Base-by-base conservation (phyloP, 306 rosid genomes). In the Sophora flavescens region DNA sequence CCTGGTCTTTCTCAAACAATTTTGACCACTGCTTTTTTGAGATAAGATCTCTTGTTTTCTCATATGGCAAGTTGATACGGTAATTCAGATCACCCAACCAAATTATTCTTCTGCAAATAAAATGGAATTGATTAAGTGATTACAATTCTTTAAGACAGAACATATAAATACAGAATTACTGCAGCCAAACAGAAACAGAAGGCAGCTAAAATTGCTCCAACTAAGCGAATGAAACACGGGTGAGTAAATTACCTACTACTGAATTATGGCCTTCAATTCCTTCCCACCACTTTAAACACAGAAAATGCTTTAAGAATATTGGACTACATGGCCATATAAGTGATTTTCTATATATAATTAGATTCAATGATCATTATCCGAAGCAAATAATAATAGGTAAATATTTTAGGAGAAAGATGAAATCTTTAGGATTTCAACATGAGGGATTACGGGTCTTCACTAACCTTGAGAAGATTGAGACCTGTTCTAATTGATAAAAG, bases 1-100 rank as follows among this genome's bases (percentile, higher is more conserved):
- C 98, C 98, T 91, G 98, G 82, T 94, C 98, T 58, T 74, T 87
- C 83, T 90, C 97, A 42, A 80, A 15, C 87, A 94, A 84, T 69
- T 76, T 82, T 36, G 87, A 79, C 98, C 97, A 94, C 32, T 86
- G 79, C 83, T 82, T 91, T 81, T 80, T 87, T 68, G 89, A 85
- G 66, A 94, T 86, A 51, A 87, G 89, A 61, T 86, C 94, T 85
- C 81, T 86, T 45, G 97, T 86, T 83, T 85, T 85, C 76, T 89
- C 91, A 84, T 87, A 87, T 8, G 97, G 60, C 85, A 91, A 71
- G 82, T 86, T 90, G 84, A 94, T 76, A 5, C 98, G 96, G 84
- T 94, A 94, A 70, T 94, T 94, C 82, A 91, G 87, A 80, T 94
- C 98, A 18, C 98, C 98, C 82, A 91, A 78, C 97, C 98, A 94